Base-by-base conservation (phyloP, 306 rosid genomes). In the Arachis stenosperma region DNA sequence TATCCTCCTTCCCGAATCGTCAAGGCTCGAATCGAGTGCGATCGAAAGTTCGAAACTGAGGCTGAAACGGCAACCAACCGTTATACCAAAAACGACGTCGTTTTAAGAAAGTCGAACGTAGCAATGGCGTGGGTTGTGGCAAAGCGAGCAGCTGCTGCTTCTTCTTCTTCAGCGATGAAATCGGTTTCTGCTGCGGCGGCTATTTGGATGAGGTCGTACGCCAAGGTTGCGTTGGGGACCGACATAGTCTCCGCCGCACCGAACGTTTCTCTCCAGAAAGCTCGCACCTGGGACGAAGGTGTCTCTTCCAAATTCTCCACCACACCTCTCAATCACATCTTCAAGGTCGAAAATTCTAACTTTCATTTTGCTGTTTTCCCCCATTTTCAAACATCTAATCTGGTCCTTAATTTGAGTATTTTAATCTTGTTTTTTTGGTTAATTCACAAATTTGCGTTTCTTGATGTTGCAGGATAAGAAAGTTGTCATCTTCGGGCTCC, bases 251-350 rank as follows among this genome's bases (percentile, higher is more conserved):
- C 96, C 12, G 86, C 90, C 30, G 90, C 93, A 44, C 83, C 96
- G 39, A 74, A 80, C 67, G 91, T 83, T 83, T 78, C 97, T 76
- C 93, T 93, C 83, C 97, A 89, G 84, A 94, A 89, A 73, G 97
- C 98, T 84, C 94, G 97, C 48, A 74, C 76, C 69, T 94, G 97
- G 96, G 97, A 94, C 59, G 96, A 94, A 61, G 98, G 96, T 12
- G 84, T 94, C 78, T 83, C 92, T 67, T 88, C 98, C 66, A 85
- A 89, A 1, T 94, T 94, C 88, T 73, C 95, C 82, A 85, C 97
- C 29, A 89, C 94, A 68, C 91, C 97, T 62, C 78, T 94, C 78
- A 84, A 79, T 55, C 83, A 94, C 67, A 88, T 94, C 69, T 94
- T 94, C 86, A 91, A 89, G 97, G 97, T 90, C 22, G 29, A 17